These are phyloP conservation scores for Mycena latifolia DNA, from an alignment of 768 basidiomycete genomes.

Conservation along the genomic window DNA sequence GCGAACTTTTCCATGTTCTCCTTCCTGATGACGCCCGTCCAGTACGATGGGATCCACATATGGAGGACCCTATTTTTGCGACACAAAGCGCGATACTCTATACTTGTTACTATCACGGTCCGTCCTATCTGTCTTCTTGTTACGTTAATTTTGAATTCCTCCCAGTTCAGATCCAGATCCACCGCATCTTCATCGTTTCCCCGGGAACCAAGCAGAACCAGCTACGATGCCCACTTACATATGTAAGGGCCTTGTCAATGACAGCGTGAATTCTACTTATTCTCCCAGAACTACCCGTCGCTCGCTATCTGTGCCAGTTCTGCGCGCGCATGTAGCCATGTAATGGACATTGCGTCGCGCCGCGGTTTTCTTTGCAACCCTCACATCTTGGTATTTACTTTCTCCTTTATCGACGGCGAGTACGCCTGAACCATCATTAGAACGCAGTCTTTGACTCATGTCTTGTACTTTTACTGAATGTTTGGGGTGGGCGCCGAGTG, in stretches of 20 bases:
- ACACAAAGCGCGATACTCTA: constrained; percentile 41
- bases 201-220: constrained; percentile 45
- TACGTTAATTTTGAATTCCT: not conserved
- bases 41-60: constrained; percentile 48
- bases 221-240: no score
- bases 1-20: no score
- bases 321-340: constrained; percentile 72
- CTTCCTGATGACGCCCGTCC: not conserved
- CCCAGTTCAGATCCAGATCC: constrained; percentile 68
- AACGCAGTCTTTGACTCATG: constrained; percentile 25
- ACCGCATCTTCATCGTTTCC: constrained; percentile 75
- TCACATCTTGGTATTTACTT: constrained; percentile 22
- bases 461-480: constrained; percentile 20
- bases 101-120: constrained; percentile 38
- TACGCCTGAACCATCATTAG: not conserved
- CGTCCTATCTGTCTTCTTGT: not conserved
- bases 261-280: not conserved
- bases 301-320: constrained; percentile 83
- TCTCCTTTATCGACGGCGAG: not conserved
- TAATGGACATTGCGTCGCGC: constrained; percentile 58
- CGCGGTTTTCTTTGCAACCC: constrained; percentile 26
- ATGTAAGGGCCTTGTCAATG: no score
- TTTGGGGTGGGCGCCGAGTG: constrained; percentile 30
- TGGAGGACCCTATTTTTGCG: constrained; percentile 34
- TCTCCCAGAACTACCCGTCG: constrained; percentile 55